phyloP scores from a whole-genome alignment of 306 rosid genomes.

The Trichosanthes truncata region DNA sequence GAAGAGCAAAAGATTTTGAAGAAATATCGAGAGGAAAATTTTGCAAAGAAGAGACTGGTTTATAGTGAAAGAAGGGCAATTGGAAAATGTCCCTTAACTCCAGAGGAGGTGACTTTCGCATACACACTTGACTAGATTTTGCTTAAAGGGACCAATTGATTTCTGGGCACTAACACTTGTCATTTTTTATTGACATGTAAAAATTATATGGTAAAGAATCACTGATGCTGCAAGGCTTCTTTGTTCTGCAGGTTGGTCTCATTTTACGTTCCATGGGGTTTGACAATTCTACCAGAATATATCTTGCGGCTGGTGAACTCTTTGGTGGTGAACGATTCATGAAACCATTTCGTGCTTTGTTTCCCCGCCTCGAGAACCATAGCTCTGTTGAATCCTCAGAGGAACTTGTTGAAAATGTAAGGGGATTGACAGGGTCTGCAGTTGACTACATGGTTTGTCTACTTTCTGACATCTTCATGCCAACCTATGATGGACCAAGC shows the following conservation, averaged over 20 bases:
- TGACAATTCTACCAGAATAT: constrained; percentile 43
- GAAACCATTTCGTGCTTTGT: constrained; percentile 71
- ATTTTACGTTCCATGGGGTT: constrained; percentile 53
- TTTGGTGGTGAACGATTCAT: constrained; percentile 89
- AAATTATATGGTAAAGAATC: neutral
- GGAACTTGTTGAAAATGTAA: constrained; percentile 62
- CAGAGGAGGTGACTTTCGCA: constrained; percentile 72
- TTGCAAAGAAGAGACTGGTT: constrained; percentile 73
- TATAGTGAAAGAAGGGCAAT: constrained; percentile 87
- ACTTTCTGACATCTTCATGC: constrained; percentile 95
- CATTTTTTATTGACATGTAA: neutral
- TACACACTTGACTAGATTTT: constrained; percentile 3
- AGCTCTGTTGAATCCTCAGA: constrained; percentile 66
- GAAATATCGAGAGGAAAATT: constrained; percentile 74
- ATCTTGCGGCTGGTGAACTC: constrained; percentile 74
- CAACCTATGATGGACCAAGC: constrained; percentile 99
- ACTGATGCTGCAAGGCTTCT: neutral
- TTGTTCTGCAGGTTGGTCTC: constrained; percentile 65
- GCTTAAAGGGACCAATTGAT: neutral
- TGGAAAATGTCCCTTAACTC: constrained; percentile 95
- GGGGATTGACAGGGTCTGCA: constrained; percentile 91
- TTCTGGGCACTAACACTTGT: neutral
- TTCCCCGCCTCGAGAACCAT: constrained; percentile 78
- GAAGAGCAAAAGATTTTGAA: constrained; percentile 62
- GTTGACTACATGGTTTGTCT: constrained; percentile 99